Percentiles rank a stretch among this genome's conserved stretches.
phyloP scores from a whole-genome alignment of 805 yeast genomes.

The Candida sphagnicola region DNA sequence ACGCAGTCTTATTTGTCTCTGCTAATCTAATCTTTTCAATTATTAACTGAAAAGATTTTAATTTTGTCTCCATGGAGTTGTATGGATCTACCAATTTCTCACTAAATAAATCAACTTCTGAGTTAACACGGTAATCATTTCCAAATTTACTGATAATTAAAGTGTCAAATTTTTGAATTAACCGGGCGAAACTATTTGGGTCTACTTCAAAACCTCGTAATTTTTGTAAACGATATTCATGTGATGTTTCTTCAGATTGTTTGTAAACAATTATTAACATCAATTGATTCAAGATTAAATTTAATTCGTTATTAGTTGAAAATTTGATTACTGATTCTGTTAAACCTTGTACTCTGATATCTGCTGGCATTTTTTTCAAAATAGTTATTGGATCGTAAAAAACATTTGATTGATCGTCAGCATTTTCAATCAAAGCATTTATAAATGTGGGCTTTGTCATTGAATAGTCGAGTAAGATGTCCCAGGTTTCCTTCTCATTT shows the following conservation, averaged over 20 bases:
- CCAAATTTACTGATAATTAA: constrained; percentile 13
- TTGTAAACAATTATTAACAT: constrained; percentile 38
- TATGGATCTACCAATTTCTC: constrained; percentile 2
- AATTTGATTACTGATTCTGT: constrained; percentile 58
- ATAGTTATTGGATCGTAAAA: constrained; percentile 64
- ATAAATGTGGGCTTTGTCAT: constrained; percentile 73
- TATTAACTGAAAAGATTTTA: not conserved
- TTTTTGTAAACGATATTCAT: constrained; percentile 14
- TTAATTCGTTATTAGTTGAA: constrained; percentile 57
- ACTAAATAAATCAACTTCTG: not conserved
- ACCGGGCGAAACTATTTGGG: constrained; percentile 12
- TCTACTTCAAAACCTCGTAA: constrained; percentile 28
- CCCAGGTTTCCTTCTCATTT: constrained; percentile 79
- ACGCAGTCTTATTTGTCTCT: not conserved
- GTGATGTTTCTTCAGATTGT: constrained; percentile 25
- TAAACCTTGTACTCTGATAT: constrained; percentile 62
- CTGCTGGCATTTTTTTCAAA: constrained; percentile 57
- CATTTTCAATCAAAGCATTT: constrained; percentile 63
- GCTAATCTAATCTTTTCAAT: not conserved
- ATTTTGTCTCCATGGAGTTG: not conserved
- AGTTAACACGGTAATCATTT: not conserved
- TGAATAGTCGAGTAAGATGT: constrained; percentile 65
- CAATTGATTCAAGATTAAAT: constrained; percentile 47
- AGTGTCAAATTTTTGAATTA: constrained; percentile 25
- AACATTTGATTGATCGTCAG: constrained; percentile 48